phyloP scores from a whole-genome alignment of 2,329 filamentous ascomycete species.

The Fusarium pseudocircinatum region DNA sequence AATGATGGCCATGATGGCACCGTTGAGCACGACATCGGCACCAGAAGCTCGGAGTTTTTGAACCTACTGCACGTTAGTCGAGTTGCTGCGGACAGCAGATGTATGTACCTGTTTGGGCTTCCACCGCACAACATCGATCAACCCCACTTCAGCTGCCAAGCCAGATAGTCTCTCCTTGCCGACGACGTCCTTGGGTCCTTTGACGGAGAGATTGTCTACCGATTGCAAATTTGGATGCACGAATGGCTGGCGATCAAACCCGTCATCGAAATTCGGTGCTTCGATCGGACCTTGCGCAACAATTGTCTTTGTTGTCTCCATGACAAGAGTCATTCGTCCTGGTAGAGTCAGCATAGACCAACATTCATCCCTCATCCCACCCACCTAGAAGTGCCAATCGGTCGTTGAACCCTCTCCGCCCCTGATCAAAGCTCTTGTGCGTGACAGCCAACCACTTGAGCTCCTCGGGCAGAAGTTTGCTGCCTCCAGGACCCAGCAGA shows the following conservation, averaged over 20 bases:
- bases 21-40: constrained; percentile 76
- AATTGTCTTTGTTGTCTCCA: constrained; percentile 53
- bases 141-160: constrained; percentile 75
- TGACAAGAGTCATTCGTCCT: constrained; percentile 52
- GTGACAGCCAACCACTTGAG: constrained; percentile 97
- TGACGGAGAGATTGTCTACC: constrained; percentile 75
- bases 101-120: constrained; percentile 79
- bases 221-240: constrained; percentile 74
- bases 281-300: constrained; percentile 47
- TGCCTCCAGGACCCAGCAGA: constrained; percentile 78
- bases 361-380: constrained; percentile 20
- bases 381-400: constrained; percentile 87
- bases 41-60: constrained; percentile 78
- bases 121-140: constrained; percentile 85
- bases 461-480: constrained; percentile 83
- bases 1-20: constrained; percentile 84
- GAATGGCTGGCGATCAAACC: constrained; percentile 70
- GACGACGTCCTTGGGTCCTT: constrained; percentile 69
- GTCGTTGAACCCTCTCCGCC: constrained; percentile 93
- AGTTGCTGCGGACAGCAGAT: not conserved
- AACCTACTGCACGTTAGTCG: constrained; percentile 52
- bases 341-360: constrained; percentile 16
- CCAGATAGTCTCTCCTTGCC: constrained; percentile 72
- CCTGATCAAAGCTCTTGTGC: constrained; percentile 98
- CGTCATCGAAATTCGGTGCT: constrained; percentile 51